Evolutionary conservation across 1,139 yeast genomes (phyloP), one percentile per base, ranked within the genome.

Genomic region (Nakaseomyces uthaithaninus): DNA sequence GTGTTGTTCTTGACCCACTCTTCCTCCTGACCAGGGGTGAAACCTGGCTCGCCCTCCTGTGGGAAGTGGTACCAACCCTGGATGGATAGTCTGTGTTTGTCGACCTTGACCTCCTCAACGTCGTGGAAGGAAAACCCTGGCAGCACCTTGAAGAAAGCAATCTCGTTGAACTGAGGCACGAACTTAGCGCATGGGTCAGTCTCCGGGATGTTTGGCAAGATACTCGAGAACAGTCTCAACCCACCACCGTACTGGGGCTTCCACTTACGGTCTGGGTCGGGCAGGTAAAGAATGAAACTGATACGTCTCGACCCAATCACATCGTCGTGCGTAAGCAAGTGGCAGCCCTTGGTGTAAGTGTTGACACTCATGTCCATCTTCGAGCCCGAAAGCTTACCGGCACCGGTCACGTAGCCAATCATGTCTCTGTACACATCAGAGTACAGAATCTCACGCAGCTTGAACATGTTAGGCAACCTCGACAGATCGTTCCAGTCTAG

Each of bases 11-110:
- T 77, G 14, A 58, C 54, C 59, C 62, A 59, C 41, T 66, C 76
- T 51, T 80, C 89, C 56, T 83, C 85, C 56, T 83, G 94, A 5
- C 91, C 94, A 19, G 75, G 77, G 33, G 78, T 72, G 54, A 63
- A 89, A 0, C 96, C 97, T 27, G 75, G 78, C 62, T 93, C 98
- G 10, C 95, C 96, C 8, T 67, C 68, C 58, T 91, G 98, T 2
- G 98, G 98, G 38, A 89, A 85, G 60, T 93, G 99, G 60, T 91
- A 93, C 99, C 99, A 93, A 0, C 99, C 99, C 57, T 91, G 95
- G 46, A 93, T 85, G 1, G 95, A 83, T 36, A 91, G 67, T 53
- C 99, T 71, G 48, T 87, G 94, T 56, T 80, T 84, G 54, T 87
- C 94, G 2, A 80, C 94, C 48, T 81, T 74, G 2, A 93, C 98